phyloP scores from a whole-genome alignment of 2,329 filamentous ascomycete genomes.

The Epichloe uncinata region DNA sequence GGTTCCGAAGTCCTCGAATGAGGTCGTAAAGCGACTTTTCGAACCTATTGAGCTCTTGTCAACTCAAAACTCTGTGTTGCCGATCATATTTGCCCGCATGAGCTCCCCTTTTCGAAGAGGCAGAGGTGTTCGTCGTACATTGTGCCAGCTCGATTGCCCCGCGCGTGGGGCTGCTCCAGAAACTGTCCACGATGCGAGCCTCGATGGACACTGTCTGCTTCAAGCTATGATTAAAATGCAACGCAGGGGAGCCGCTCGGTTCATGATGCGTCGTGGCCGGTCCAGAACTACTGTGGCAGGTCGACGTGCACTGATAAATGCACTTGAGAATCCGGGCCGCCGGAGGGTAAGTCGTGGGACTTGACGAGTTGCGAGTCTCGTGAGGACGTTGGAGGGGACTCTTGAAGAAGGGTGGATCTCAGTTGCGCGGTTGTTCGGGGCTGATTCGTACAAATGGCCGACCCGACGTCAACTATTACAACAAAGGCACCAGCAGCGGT shows the following conservation, averaged over 20 bases:
- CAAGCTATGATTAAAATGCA: conserved; percentile 10
- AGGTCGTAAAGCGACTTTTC: conserved; percentile 99
- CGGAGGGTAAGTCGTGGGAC: background rate
- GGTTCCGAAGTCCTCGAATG: conserved; percentile 86
- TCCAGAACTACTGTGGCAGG: background rate
- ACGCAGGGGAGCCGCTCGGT: conserved; percentile 6
- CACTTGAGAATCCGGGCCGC: background rate
- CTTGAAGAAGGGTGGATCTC: background rate
- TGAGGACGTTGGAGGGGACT: background rate
- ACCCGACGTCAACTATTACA: too few relatives aligned
- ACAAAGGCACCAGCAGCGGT: too few relatives aligned
- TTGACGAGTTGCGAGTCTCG: background rate
- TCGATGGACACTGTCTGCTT: conserved; percentile 3
- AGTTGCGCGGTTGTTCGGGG: background rate
- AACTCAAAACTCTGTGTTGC: background rate
- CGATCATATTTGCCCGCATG: background rate
- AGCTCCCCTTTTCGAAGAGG: background rate
- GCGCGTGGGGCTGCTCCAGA: conserved; percentile 14
- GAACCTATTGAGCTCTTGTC: conserved; percentile 50
- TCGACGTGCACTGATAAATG: background rate
- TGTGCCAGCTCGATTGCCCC: conserved; percentile 9
- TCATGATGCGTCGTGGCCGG: conserved; percentile 11
- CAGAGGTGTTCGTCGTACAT: background rate
- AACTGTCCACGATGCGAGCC: background rate
- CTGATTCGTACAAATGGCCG: too few relatives aligned